Evolutionary conservation across 1,284 basidiomycete genomes (phyloP), one percentile per base, ranked within the genome.

Genomic region (Singerocomus rubriflavus): DNA sequence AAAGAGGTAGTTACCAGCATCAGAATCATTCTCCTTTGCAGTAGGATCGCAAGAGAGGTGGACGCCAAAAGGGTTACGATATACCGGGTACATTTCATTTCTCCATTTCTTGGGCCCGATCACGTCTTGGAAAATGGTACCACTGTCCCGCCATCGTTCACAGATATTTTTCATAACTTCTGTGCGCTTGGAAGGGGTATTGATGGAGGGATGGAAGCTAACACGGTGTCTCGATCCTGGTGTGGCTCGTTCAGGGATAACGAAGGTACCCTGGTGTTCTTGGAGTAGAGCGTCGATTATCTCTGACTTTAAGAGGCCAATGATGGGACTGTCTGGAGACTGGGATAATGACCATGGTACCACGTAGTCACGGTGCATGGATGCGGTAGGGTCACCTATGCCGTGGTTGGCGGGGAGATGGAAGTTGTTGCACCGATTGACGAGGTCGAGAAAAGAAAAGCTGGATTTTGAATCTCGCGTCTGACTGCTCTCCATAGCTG

Each of bases 41-140:
- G 64, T 55, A 16, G 60, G 66, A 46, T 72, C 71, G 33, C 62
- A 60, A 45, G 51, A 58, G 53, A 30, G 61, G 48, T 77, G 75
- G 30, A 63, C 58, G 3, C 79, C 78, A 61, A 91, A 85, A 2
- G 88, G 85, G 48, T 88, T 78, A 7, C 73, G 78, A 68, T 93
- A 95, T 44, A 96, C 77, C 26, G 89, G 78, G 67, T 95, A 97
- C 63, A 82, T 68, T 73, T 98, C 93, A 48, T 80, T 73, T 44
- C 93, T 76, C 93, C 94, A 97, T 51, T 93, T 82, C 43, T 68
- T 74, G 4, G 81, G 82, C 8, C 87, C 85, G 63, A 90, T 87
- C 33, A 84, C 74, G 51, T 82, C 77, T 12, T 76, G 61, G 58
- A 85, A 89, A 21, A 81, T 58, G 14, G 43, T 51, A 4, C 77